phyloP scores from a whole-genome alignment of 2,329 filamentous ascomycete species.

The Talaromyces albobiverticillius region DNA sequence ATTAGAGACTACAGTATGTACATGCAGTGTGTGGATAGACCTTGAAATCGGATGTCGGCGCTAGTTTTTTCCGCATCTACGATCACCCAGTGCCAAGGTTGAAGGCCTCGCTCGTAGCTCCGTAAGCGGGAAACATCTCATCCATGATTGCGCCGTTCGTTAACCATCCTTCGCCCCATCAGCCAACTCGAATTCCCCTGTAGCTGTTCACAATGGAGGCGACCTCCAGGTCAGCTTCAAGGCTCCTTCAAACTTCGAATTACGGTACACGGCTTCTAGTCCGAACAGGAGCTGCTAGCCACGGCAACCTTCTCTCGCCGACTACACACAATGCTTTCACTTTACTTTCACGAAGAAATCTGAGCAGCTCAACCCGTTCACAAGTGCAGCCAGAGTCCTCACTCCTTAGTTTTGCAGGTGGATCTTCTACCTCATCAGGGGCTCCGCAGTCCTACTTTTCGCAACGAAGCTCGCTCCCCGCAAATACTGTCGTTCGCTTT shows the following conservation, averaged over 20 bases:
- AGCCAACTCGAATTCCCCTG: background rate
- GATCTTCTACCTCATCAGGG: constrained; percentile 22
- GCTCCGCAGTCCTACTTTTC: constrained; percentile 72
- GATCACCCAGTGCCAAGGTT: constrained; percentile 9
- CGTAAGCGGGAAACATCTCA: background rate
- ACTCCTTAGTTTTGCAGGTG: constrained; percentile 27
- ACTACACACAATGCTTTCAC: constrained; percentile 25
- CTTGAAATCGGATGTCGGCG: too few species aligned
- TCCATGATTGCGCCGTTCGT: background rate
- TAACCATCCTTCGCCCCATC: background rate
- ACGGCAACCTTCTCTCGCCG: constrained; percentile 16
- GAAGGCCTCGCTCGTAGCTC: background rate
- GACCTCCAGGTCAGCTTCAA: constrained; percentile 32
- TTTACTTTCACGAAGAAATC: constrained; percentile 21
- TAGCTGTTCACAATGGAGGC: constrained; percentile 33
- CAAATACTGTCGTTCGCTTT: constrained; percentile 93
- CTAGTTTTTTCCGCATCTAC: background rate
- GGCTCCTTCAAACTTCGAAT: constrained; percentile 28
- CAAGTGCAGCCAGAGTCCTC: constrained; percentile 31
- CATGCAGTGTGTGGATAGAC: too few species aligned
- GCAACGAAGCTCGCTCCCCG: constrained; percentile 66
- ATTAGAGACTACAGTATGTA: background rate
- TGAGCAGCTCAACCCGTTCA: constrained; percentile 28
- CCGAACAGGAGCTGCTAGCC: constrained; percentile 19
- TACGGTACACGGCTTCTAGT: constrained; percentile 22